Evolutionary conservation across 1,139 yeast genomes (phyloP).

Genomic region (Blastobotrys buckinghamii): DNA sequence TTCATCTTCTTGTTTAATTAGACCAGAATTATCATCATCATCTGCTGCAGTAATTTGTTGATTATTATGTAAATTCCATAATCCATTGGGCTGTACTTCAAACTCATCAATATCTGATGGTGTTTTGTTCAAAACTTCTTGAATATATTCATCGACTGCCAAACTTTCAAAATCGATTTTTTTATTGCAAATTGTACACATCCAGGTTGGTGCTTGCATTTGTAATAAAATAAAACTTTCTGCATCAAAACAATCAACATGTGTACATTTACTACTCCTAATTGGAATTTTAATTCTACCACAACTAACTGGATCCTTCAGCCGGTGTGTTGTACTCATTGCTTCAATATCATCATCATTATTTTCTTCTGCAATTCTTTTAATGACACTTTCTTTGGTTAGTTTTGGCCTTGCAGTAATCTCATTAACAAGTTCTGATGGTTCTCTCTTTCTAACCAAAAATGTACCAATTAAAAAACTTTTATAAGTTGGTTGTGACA

Average conservation of each 20-base stretch:
- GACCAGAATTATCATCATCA: constrained; percentile 17
- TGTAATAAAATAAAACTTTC: constrained; percentile 35
- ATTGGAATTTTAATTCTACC: constrained; percentile 35
- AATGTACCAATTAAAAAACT: constrained; percentile 29
- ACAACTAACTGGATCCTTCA: constrained; percentile 37
- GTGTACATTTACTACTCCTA: constrained; percentile 35
- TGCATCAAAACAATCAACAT: constrained; percentile 40
- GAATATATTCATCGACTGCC: constrained; percentile 36
- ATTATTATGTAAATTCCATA: constrained; percentile 28
- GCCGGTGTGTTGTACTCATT: constrained; percentile 31
- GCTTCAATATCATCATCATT: constrained; percentile 37
- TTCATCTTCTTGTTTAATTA: not conserved
- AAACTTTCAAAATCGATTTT: constrained; percentile 29
- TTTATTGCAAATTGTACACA: constrained; percentile 38
- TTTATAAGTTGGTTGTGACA: constrained; percentile 17
- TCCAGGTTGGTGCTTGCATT: constrained; percentile 40
- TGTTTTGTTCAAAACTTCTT: constrained; percentile 30
- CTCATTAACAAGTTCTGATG: constrained; percentile 25
- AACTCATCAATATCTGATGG: constrained; percentile 29
- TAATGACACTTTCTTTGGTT: constrained; percentile 26
- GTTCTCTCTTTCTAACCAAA: constrained; percentile 23
- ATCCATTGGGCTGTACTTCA: constrained; percentile 34
- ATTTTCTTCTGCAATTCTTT: constrained; percentile 22
- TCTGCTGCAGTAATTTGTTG: not conserved
- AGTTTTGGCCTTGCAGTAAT: constrained; percentile 28